Conservation (phyloP, 352 stramenopile species). For the Saprolegnia parasitica region DNA sequence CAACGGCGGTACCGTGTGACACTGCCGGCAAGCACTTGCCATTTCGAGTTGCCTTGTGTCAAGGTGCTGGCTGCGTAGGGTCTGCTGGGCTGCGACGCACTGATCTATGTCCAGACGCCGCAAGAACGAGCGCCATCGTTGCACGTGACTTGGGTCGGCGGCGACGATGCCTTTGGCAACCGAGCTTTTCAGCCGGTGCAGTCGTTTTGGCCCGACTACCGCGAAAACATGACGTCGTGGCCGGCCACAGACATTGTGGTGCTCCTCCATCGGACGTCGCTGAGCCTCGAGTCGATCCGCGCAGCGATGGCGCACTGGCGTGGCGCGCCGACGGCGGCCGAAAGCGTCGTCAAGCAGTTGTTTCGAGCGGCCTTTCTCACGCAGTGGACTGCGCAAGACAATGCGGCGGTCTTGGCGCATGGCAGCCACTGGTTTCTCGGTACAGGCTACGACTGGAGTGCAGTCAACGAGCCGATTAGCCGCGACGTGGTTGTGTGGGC, state of each 20-base stretch:
- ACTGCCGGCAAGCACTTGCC: conserved; percentile 33
- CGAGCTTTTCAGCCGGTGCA: neutral
- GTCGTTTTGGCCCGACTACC: conserved; percentile 5
- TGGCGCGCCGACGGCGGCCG: neutral
- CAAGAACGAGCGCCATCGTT: conserved; percentile 35
- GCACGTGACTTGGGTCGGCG: conserved; percentile 28
- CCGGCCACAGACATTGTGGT: conserved; percentile 27
- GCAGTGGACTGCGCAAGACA: conserved; percentile 8
- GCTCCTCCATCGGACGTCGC: conserved; percentile 25
- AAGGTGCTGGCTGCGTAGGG: too few relatives aligned
- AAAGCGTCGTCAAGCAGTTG: neutral
- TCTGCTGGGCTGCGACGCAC: conserved; percentile 23
- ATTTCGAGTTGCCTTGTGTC: neutral
- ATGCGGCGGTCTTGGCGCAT: neutral
- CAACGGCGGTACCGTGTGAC: conserved; percentile 41
- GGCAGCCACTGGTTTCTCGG: conserved; percentile 25
- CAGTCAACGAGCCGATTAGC: conserved; percentile 2
- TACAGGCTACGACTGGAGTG: conserved; percentile 6
- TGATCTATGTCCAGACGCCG: conserved; percentile 34
- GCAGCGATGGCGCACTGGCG: conserved; percentile 9
- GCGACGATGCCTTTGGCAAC: conserved; percentile 10
- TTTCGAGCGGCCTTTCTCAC: conserved; percentile 7
- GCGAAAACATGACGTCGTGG: conserved; percentile 21
- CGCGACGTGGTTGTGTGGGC: conserved; percentile 3
- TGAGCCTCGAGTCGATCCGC: neutral